Evolutionary conservation across 805 yeast species (phyloP).

Genomic region (Starmerella apis): DNA sequence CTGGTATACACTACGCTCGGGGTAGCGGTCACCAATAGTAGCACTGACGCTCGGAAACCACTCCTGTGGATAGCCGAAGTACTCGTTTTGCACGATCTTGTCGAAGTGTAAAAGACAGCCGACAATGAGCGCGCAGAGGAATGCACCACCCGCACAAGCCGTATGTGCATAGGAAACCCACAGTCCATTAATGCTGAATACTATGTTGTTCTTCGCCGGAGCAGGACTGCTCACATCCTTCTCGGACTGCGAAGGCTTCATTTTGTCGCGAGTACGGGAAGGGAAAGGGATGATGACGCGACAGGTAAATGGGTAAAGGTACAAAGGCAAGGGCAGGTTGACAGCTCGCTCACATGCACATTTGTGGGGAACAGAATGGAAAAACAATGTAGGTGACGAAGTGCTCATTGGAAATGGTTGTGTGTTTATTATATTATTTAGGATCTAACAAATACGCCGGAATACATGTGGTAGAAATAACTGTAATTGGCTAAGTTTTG

Average conservation of each 20-base stretch:
- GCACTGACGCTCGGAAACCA: constrained; percentile 99
- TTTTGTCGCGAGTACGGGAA: constrained; percentile 4
- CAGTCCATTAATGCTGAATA: constrained; percentile 37
- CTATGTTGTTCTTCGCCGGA: neutral
- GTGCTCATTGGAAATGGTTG: no score
- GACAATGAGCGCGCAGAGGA: constrained; percentile 58
- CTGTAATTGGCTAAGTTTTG: no score
- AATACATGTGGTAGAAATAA: no score
- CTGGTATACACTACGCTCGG: constrained; percentile 89
- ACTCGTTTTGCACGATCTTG: constrained; percentile 79
- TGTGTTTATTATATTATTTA: no score
- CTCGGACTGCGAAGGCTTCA: constrained; percentile 6
- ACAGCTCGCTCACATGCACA: neutral
- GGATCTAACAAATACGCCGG: no score
- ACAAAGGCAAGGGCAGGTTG: neutral
- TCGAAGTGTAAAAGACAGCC: constrained; percentile 73
- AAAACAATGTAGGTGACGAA: no score
- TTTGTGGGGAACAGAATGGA: no score
- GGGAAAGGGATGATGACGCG: constrained; percentile 1
- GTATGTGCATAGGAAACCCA: constrained; percentile 65
- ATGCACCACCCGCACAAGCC: constrained; percentile 60
- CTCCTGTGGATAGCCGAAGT: constrained; percentile 88
- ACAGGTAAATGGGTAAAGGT: neutral
- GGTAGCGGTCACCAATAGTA: constrained; percentile 92
- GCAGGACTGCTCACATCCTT: neutral